phyloP scores from a whole-genome alignment of 2,329 filamentous ascomycete genomes.

The Neofusicoccum kwambonambiense region DNA sequence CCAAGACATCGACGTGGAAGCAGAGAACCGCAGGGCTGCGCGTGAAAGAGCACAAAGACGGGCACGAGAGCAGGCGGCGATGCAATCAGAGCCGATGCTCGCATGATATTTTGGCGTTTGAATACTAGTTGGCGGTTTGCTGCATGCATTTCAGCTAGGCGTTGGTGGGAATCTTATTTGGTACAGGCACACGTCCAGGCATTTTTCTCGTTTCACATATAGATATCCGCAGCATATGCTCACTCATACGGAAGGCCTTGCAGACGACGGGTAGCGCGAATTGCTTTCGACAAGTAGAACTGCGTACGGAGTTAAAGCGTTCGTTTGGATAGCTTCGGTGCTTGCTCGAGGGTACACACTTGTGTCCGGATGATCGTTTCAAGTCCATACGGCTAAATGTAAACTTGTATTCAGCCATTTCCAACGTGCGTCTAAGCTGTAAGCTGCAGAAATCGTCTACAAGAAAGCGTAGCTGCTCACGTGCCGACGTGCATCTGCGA shows the following conservation, averaged over 20 bases:
- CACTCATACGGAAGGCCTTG: not conserved
- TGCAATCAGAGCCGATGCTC: conserved; percentile 34
- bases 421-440: too few species aligned
- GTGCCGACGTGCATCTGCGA: not conserved
- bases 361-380: too few species aligned
- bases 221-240: conserved; percentile 11
- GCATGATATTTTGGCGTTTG: conserved; percentile 26
- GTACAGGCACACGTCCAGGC: not conserved
- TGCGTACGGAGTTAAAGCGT: too few species aligned
- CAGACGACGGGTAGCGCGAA: too few species aligned
- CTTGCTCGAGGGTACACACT: too few species aligned
- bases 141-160: conserved; percentile 18
- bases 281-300: not conserved
- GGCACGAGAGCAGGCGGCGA: conserved; percentile 32
- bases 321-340: too few species aligned
- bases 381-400: too few species aligned
- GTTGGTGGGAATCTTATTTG: not conserved
- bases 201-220: conserved; percentile 2
- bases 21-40: conserved; percentile 26
- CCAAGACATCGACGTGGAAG: not conserved
- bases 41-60: conserved; percentile 34
- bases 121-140: conserved; percentile 7
- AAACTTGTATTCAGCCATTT: too few species aligned
- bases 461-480: not conserved
- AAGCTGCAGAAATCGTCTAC: too few species aligned